These are phyloP conservation scores for Podospora appendiculata DNA, from an alignment of 495 filamentous ascomycete genomes.

Conservation along the genomic window DNA sequence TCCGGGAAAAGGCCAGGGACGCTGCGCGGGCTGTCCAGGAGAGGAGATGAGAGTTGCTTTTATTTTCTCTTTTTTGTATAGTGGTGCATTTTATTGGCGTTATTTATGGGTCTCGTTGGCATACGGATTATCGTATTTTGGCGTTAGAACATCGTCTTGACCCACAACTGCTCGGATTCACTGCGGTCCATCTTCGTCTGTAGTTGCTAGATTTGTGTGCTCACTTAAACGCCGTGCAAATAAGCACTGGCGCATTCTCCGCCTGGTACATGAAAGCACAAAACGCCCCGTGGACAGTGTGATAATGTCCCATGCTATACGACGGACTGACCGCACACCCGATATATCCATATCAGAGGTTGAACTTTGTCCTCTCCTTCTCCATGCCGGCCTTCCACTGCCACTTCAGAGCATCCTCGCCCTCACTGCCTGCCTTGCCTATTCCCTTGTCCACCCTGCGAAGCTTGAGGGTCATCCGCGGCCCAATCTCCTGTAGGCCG, in stretches of 20 bases:
- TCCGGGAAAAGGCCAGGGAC: conserved; percentile 22
- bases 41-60: conserved; percentile 4
- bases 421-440: conserved; percentile 70
- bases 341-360: conserved; percentile 46
- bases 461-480: conserved; percentile 76
- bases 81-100: not conserved
- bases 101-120: not conserved
- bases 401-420: conserved; percentile 62
- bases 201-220: no score
- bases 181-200: no score
- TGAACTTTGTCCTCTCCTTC: conserved; percentile 87
- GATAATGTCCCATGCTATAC: no score
- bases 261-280: no score
- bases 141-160: not conserved
- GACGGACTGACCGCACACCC: no score
- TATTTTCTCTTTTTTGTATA: conserved; percentile 3
- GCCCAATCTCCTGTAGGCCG: conserved; percentile 80
- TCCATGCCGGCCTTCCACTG: conserved; percentile 92
- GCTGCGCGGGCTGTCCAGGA: not conserved
- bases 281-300: no score
- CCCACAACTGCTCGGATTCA: no score
- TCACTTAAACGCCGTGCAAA: no score
- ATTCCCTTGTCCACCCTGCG: conserved; percentile 87
- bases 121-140: not conserved
- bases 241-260: no score